Evolutionary conservation across 2,329 filamentous ascomycete species (phyloP).

Genomic region (Ophiosphaerella korrae): DNA sequence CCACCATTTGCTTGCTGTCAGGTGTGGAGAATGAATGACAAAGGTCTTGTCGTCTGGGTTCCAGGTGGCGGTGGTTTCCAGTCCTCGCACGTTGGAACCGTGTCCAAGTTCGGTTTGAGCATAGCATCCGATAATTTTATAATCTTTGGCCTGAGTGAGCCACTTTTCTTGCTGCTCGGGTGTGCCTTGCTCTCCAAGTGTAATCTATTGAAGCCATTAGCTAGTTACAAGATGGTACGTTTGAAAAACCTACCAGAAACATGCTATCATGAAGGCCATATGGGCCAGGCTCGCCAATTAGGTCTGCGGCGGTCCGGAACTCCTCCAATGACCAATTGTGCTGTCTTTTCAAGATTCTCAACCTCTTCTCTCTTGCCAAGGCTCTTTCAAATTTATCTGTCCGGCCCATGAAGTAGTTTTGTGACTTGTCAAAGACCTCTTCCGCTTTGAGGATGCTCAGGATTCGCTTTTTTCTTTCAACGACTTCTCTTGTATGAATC

Average conservation of each 20-base stretch:
- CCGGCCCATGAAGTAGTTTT: constrained; percentile 76
- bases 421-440: constrained; percentile 76
- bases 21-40: constrained; percentile 71
- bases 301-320: constrained; percentile 66
- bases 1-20: constrained; percentile 85
- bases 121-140: constrained; percentile 78
- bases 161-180: constrained; percentile 76
- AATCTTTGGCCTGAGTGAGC: constrained; percentile 69
- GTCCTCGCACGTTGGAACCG: constrained; percentile 67
- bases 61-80: constrained; percentile 77
- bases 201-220: constrained; percentile 54
- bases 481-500: constrained; percentile 69
- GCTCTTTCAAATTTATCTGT: constrained; percentile 71
- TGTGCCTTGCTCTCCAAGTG: constrained; percentile 72
- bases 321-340: constrained; percentile 72
- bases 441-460: constrained; percentile 69
- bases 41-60: constrained; percentile 76
- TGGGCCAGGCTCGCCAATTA: constrained; percentile 75
- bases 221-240: too few relatives aligned
- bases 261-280: constrained; percentile 75
- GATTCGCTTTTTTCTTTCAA: constrained; percentile 65
- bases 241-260: constrained; percentile 60
- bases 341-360: constrained; percentile 68
- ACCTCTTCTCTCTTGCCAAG: constrained; percentile 71
- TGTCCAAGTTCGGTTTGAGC: constrained; percentile 82